These are phyloP conservation scores for Blumeria hordei DNA, from an alignment of 2,329 filamentous ascomycete genomes.

Conservation along the genomic window DNA sequence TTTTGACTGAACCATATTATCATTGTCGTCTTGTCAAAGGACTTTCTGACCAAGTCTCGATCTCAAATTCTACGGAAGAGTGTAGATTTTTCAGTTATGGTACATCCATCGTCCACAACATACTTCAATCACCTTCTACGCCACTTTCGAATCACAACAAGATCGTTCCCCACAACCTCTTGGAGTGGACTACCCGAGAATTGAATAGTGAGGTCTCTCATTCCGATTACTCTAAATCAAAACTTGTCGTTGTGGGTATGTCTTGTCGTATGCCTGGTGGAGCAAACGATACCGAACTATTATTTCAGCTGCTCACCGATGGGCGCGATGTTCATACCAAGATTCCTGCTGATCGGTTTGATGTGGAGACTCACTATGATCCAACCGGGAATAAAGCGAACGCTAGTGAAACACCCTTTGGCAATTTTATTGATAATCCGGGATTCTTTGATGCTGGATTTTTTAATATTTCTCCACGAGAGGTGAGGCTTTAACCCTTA, in stretches of 20 bases:
- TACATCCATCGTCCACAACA: neutral
- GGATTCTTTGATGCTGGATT: constrained; percentile 62
- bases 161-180: neutral
- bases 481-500: constrained; percentile 24
- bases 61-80: neutral
- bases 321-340: constrained; percentile 46
- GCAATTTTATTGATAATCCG: constrained; percentile 47
- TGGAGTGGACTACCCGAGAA: neutral
- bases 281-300: constrained; percentile 40
- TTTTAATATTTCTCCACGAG: constrained; percentile 69
- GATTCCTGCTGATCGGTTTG: constrained; percentile 45
- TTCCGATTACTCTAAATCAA: neutral
- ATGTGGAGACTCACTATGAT: constrained; percentile 46
- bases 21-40: neutral
- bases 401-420: constrained; percentile 52
- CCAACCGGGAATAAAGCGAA: constrained; percentile 49
- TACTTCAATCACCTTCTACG: neutral
- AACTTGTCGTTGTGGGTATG: constrained; percentile 43
- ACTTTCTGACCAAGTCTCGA: neutral
- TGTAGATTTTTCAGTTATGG: neutral
- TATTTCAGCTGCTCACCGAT: constrained; percentile 51
- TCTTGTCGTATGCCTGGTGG: constrained; percentile 46
- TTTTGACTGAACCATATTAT: neutral
- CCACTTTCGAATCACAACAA: too few species aligned
- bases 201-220: neutral